Evolutionary conservation across 371 early-diverging fungal genomes (phyloP).

Genomic region (Mortierella sp.): DNA sequence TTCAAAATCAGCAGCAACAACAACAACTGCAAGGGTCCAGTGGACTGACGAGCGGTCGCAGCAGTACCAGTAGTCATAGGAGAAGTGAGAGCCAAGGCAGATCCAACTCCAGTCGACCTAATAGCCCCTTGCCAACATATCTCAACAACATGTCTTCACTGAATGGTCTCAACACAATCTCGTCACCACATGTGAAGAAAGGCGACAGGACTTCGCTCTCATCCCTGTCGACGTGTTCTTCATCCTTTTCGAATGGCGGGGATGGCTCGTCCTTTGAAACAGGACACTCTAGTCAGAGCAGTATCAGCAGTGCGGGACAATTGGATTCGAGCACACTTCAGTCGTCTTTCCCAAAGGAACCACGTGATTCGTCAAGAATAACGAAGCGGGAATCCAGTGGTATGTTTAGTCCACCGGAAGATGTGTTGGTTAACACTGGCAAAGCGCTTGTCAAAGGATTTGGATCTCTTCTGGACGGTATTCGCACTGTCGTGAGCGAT

Average conservation of each 20-base stretch:
- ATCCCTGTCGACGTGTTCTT: constrained; percentile 45
- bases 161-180: constrained; percentile 35
- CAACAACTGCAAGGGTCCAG: constrained; percentile 3
- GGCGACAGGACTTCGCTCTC: constrained; percentile 47
- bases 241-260: constrained; percentile 24
- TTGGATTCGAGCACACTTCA: constrained; percentile 7
- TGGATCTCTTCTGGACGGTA: constrained; percentile 44
- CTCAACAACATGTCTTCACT: constrained; percentile 25
- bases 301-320: constrained; percentile 41
- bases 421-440: constrained; percentile 50
- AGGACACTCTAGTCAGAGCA: constrained; percentile 50
- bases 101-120: constrained; percentile 34
- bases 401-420: constrained; percentile 48
- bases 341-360: constrained; percentile 7
- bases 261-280: constrained; percentile 39
- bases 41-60: constrained; percentile 31
- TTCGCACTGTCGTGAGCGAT: constrained; percentile 49
- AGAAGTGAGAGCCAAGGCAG: constrained; percentile 5
- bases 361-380: constrained; percentile 28
- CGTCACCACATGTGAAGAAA: constrained; percentile 14
- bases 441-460: constrained; percentile 50
- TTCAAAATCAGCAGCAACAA: constrained; percentile 26
- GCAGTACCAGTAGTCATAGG: constrained; percentile 27
- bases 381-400: constrained; percentile 38
- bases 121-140: constrained; percentile 42